Base-by-base conservation (phyloP, 2,329 filamentous ascomycete species). In the Pseudopyrenochaeta lycopersici region DNA sequence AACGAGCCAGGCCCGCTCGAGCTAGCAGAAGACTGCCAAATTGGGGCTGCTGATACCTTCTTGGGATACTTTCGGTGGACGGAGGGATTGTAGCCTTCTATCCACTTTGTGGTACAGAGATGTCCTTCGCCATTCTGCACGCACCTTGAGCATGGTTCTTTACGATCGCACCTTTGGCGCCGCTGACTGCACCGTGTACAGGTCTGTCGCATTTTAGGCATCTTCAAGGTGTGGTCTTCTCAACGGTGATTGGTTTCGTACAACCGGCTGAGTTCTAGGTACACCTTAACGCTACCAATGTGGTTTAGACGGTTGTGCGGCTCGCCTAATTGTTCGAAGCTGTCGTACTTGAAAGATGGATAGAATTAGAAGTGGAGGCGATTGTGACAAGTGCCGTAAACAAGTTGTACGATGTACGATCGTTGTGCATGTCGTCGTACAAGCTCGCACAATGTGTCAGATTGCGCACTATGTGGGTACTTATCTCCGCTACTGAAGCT, bases 111-210 rank as follows among this genome's bases (percentile, higher is more conserved):
- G 18, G 67, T 72, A 60, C 71, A 74, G 9, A 73, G 55, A 40
- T 73, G 66, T 11, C 58, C 57, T 54, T 73, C 70, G 27, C 68
- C 68, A 46, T 74, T 71, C 31, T 66, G 64, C 2, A 72, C 53
- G 39, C 71, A 74, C 47, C 71, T 57, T 18, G 49, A 59, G 39
- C 63, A 66, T 7, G 63, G 63, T 7, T 54, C 41, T 48, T 70
- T 71, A 9, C 70, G 63, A 55, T 74, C 70, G 44, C 71, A 74
- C 54, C 71, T 72, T 40, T 73, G 70, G 20, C 70, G 59, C 21
- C 69, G 54, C 39, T 66, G 63, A 23, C 61, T 64, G 43, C 58
- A 58, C 42, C 70, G 57, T 15, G 70, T 73, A 52, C 71, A 74
- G 12, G 71, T 74, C 45, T 65, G 58, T 20, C 71, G 60, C 39